These are phyloP conservation scores for Pseudogymnoascus sp. DNA, from an alignment of 2,329 filamentous ascomycete genomes.

Conservation along the genomic window DNA sequence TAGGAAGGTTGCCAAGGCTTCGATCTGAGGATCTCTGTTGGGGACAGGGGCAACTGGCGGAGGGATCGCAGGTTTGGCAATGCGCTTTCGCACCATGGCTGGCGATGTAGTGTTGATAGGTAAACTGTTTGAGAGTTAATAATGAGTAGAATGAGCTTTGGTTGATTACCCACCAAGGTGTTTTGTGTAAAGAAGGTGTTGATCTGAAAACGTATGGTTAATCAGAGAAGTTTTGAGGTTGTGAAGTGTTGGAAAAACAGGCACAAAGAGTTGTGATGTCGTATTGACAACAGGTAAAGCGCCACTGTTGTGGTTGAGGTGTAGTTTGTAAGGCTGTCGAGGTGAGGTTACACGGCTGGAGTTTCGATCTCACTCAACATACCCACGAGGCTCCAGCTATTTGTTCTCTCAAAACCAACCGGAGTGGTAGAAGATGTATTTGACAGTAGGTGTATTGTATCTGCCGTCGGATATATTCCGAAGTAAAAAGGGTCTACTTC, in stretches of 20 bases:
- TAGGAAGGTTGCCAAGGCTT: neutral
- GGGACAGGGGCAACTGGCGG: neutral
- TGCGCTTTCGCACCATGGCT: neutral
- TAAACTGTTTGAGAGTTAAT: neutral
- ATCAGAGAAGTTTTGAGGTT: neutral
- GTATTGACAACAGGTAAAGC: neutral
- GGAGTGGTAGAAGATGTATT: neutral
- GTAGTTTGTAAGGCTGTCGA: neutral
- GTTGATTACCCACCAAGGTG: neutral
- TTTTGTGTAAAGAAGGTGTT: neutral
- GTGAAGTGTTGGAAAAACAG: neutral
- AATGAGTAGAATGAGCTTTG: neutral
- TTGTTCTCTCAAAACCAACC: neutral
- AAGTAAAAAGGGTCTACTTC: neutral
- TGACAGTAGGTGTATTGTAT: neutral
- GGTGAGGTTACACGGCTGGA: neutral
- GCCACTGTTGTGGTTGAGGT: neutral
- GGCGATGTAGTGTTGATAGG: neutral
- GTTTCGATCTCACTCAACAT: neutral
- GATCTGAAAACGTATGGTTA: neutral
- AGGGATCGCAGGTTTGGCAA: neutral
- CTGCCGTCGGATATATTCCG: neutral
- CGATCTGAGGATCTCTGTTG: neutral
- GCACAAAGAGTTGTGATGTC: neutral
- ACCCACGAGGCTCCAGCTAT: neutral